These are phyloP conservation scores for Kockovaella imperatae DNA, from an alignment of 768 basidiomycete genomes.

Conservation along the genomic window DNA sequence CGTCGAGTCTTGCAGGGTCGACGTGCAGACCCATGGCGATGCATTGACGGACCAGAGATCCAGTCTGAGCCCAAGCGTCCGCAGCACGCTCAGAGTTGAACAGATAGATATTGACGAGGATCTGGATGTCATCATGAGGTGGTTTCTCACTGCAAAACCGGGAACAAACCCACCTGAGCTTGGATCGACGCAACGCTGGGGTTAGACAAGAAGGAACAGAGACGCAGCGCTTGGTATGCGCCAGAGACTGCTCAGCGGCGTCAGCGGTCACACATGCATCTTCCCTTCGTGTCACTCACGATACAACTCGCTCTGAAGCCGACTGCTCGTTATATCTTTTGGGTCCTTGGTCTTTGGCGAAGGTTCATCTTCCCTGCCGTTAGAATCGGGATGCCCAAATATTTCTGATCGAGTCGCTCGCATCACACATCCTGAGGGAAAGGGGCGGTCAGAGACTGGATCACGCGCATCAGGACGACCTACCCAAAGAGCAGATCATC, in stretches of 20 bases:
- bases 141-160: not conserved
- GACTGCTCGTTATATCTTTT: slow-evolving; percentile 38
- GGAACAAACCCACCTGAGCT: slow-evolving; percentile 14
- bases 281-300: slow-evolving; percentile 30
- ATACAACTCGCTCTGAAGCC: slow-evolving; percentile 42
- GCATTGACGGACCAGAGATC: slow-evolving; percentile 37
- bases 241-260: slow-evolving; percentile 38
- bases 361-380: not conserved
- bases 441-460: not conserved
- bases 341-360: slow-evolving; percentile 13
- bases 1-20: slow-evolving; percentile 36
- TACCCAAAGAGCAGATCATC: slow-evolving; percentile 40
- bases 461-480: not conserved
- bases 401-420: slow-evolving; percentile 36
- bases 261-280: not conserved
- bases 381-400: slow-evolving; percentile 28
- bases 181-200: slow-evolving; percentile 39
- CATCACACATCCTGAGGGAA: slow-evolving; percentile 31
- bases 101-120: slow-evolving; percentile 38
- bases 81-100: slow-evolving; percentile 36
- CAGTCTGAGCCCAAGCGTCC: slow-evolving; percentile 38
- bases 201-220: slow-evolving; percentile 41
- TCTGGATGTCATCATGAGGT: slow-evolving; percentile 5
- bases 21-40: slow-evolving; percentile 42
- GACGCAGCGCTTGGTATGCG: slow-evolving; percentile 40